phyloP scores from a whole-genome alignment of 116 monocot genomes.

The Thalassia testudinum region DNA sequence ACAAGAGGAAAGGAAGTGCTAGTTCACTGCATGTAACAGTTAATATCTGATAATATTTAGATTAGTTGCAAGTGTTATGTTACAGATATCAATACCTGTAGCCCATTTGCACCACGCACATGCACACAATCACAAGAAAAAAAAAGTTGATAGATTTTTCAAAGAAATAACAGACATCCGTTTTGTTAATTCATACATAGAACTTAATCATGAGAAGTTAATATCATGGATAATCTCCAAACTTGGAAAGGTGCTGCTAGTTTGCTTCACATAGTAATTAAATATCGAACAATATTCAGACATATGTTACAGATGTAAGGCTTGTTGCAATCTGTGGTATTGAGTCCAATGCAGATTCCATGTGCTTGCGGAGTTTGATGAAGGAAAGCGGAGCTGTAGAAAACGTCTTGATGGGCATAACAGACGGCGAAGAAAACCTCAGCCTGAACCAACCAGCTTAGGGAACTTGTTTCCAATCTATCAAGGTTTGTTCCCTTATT shows the following conservation, averaged over 20 bases:
- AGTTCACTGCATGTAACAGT: no score
- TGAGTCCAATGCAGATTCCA: constrained; percentile 32
- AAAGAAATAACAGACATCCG: not conserved
- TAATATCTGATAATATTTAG: no score
- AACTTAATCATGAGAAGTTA: no score
- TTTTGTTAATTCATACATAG: not conserved
- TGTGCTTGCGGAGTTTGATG: constrained; percentile 68
- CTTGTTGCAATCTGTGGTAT: not conserved
- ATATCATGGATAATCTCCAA: not conserved
- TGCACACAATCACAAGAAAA: no score
- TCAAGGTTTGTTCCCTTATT: no score
- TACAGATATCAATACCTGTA: no score
- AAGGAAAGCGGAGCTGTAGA: constrained; percentile 66
- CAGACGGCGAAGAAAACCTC: constrained; percentile 57
- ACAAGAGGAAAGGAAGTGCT: no score
- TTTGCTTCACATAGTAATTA: not conserved
- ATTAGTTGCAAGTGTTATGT: no score
- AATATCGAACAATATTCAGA: not conserved
- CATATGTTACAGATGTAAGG: not conserved
- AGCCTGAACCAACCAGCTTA: constrained; percentile 13
- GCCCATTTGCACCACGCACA: no score
- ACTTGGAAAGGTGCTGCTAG: not conserved
- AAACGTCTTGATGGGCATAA: constrained; percentile 83
- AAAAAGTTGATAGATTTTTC: no score
- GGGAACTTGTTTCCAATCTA: constrained; percentile 21